These are phyloP conservation scores for Saitozyma podzolica DNA, from an alignment of 768 basidiomycete species.

Conservation along the genomic window DNA sequence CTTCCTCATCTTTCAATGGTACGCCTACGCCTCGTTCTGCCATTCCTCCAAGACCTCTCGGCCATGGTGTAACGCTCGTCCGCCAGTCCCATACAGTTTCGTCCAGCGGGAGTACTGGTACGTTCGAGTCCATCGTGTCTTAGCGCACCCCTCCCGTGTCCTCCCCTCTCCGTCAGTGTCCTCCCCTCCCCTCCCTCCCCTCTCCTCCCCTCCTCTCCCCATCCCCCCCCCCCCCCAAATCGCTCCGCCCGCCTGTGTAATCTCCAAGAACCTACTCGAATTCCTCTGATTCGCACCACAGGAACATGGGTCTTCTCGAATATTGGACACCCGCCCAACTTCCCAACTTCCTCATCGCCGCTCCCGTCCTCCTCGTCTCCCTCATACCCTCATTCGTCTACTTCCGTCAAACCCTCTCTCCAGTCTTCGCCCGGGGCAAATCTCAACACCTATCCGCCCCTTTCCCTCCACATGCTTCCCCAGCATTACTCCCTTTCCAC, in stretches of 20 bases:
- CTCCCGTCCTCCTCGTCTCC: slow-evolving; percentile 64
- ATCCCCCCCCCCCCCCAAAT: not conserved
- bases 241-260: not conserved
- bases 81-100: slow-evolving; percentile 76
- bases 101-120: slow-evolving; percentile 80
- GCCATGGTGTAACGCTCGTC: slow-evolving; percentile 65
- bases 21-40: slow-evolving; percentile 72
- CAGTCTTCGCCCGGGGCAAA: not conserved
- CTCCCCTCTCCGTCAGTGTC: not conserved
- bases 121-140: slow-evolving; percentile 9
- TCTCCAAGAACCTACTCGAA: too few species aligned
- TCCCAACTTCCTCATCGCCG: slow-evolving; percentile 81
- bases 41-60: slow-evolving; percentile 12
- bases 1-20: slow-evolving; percentile 69
- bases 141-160: not conserved
- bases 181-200: too few species aligned
- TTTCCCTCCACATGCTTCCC: slow-evolving; percentile 51
- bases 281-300: slow-evolving; percentile 18
- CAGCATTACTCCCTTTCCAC: slow-evolving; percentile 65
- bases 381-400: slow-evolving; percentile 22
- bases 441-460: not conserved
- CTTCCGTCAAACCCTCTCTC: slow-evolving; percentile 2
- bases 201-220: too few species aligned
- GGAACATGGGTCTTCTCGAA: slow-evolving; percentile 74
- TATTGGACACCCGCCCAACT: slow-evolving; percentile 83